Base-by-base conservation (phyloP, 495 filamentous ascomycete genomes). In the Penicillium maclennaniae region DNA sequence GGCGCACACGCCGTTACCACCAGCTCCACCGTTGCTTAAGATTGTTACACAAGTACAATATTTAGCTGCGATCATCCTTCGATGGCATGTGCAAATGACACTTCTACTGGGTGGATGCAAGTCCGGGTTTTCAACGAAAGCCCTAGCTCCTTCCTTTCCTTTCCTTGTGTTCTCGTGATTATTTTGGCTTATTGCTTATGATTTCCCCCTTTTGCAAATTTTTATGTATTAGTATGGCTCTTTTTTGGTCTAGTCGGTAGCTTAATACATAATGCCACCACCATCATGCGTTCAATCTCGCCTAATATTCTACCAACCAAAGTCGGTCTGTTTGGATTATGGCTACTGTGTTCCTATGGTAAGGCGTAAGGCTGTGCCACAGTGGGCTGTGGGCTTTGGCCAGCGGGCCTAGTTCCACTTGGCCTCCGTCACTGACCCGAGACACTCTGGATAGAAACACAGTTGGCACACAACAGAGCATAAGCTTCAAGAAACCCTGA, bases 181-280 rank as follows among this genome's bases (percentile, higher is more conserved):
- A 36, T 15, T 47, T 47, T 49, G 61, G 45, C 37, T 48, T 58
- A 36, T 10, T 46, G 21, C 47, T 47, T 49, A 64, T 66, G 62
- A 62, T 67, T 65, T 67, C 64, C 64, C 63, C 61, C 57, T 54
- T 45, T 47, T 45, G 60, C 48, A 60, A 31, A 43, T 42, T 40
- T 57, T 20, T 51, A 20, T 64, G 63, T 65, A 64, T 49, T 48
- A 62, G 53, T 65, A 67, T 54, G 49, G 26, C 21, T 47, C 26
- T 47, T 41, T 34, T 43, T 56, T 36, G 54, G n/a, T 44, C 26
- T 41, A 43, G 55, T 48, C 47, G 60, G 60, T 63, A 59, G 63
- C 54, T 38, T 66, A 61, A 66, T 63, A 63, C 54, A 62, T 60
- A 62, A 54, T 62, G 62, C 53, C 44, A 60, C 57, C 55, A 40